A percentile compares a stretch with the other conserved stretches of the same genome.
Evolutionary conservation across 768 basidiomycete genomes (phyloP).

Genomic region (Russula foetens): DNA sequence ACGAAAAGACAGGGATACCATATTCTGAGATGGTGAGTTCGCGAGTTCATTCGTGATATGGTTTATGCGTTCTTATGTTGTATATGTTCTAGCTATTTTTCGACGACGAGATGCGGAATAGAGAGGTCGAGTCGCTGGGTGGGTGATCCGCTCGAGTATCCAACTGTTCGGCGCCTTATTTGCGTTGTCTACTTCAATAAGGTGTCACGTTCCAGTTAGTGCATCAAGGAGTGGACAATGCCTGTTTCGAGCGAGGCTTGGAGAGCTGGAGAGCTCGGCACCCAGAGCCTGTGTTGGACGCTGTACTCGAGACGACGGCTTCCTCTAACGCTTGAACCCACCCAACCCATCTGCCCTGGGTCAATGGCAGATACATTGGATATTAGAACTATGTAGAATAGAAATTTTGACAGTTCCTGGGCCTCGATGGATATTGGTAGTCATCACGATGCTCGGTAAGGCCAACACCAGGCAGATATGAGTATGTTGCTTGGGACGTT

Average conservation of each 20-base stretch:
- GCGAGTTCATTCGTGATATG: background rate
- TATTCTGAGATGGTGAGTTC: conserved; percentile 68
- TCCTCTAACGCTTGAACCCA: background rate
- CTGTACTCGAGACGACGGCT: background rate
- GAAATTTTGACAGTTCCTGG: too few species aligned
- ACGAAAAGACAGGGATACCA: conserved; percentile 61
- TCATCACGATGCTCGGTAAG: too few species aligned
- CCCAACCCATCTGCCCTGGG: too few species aligned
- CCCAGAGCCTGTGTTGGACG: conserved; percentile 17
- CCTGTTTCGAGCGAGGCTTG: conserved; percentile 66
- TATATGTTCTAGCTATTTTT: conserved; percentile 2
- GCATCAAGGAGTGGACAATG: conserved; percentile 46
- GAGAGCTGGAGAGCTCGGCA: conserved; percentile 55
- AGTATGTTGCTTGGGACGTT: too few species aligned
- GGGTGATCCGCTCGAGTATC: background rate
- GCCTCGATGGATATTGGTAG: too few species aligned
- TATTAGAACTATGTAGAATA: too few species aligned
- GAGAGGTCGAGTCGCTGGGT: conserved; percentile 34
- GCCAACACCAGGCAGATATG: too few species aligned
- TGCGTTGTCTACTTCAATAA: conserved; percentile 20
- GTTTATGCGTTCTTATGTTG: background rate
- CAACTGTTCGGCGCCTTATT: background rate
- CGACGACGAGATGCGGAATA: conserved; percentile 12
- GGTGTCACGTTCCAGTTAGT: conserved; percentile 84
- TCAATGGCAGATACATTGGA: too few species aligned